Evolutionary conservation across 495 filamentous ascomycete species (phyloP), one percentile per base, ranked within the genome.

Genomic region (Aspergillus sparsus): DNA sequence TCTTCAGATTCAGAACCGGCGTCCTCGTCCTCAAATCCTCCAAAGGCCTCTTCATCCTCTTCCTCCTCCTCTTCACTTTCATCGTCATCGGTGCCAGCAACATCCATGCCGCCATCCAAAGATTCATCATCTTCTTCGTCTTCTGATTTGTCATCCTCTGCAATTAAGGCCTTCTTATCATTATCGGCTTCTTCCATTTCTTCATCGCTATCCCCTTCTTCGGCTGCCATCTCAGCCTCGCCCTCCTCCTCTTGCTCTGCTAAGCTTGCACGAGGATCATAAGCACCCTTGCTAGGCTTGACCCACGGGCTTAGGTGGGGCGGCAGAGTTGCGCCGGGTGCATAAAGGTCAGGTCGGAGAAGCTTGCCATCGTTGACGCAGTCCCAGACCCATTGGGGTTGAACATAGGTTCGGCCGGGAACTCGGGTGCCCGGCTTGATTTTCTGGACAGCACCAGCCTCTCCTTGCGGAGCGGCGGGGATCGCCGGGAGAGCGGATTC

Each of bases 321-420:
- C 13, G 94, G 94, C 35, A 98, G 80, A 59, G 87, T 85, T 12
- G 92, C 89, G 16, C 94, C 95, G 5, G 95, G 93, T 3, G 85
- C 90, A 62, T 98, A 98, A 2, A 94, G 78, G 70, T 96, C 91
- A 11, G 93, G 87, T 39, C 89, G 82, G 62, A 97, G 87, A 39
- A 98, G 76, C 72, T 90, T 90, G 42, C 90, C 90, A 31, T 89
- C 86, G 73, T 98, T 98, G 64, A 97, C 76, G 68, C 89, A 91
- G 63, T 98, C 94, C 94, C 94, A 98, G 12, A 98, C 84, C 92
- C 96, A 98, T 70, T 98, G 94, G 18, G 94, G 94, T 75, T 98
- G 94, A 50, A 98, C 73, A 64, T 98, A 98, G 47, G 87, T 92
- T 49, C 94, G 80, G 27, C 92, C 93, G 7, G 93, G 92, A 60